phyloP scores from a whole-genome alignment of 192 early-diverging fungal genomes.

The Backusella australiensis region DNA sequence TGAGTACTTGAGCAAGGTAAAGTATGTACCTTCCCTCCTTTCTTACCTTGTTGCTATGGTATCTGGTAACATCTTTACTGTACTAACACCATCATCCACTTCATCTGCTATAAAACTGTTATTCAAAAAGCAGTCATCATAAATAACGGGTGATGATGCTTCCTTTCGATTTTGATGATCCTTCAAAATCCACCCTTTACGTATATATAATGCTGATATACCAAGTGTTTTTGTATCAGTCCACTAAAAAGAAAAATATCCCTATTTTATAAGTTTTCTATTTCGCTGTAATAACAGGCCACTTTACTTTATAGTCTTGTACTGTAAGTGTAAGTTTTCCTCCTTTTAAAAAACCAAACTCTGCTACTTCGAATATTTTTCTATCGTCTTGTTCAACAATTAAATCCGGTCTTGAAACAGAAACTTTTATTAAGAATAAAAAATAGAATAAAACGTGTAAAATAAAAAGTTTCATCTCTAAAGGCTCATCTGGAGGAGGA shows the following conservation, averaged over 20 bases:
- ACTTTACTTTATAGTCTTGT: slow-evolving; percentile 31
- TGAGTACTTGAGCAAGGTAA: too few species aligned
- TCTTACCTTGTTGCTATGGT: not conserved
- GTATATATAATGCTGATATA: slow-evolving; percentile 31
- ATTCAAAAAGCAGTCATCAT: slow-evolving; percentile 42
- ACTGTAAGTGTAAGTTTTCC: slow-evolving; percentile 39
- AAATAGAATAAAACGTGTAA: slow-evolving; percentile 4
- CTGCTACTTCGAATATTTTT: slow-evolving; percentile 25
- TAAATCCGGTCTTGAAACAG: not conserved
- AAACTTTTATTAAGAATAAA: not conserved
- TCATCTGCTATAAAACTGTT: slow-evolving; percentile 40
- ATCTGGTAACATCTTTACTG: slow-evolving; percentile 22
- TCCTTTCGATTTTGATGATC: slow-evolving; percentile 17
- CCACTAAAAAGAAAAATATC: slow-evolving; percentile 17
- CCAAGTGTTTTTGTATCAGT: slow-evolving; percentile 17
- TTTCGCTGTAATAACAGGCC: not conserved
- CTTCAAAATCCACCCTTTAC: slow-evolving; percentile 21
- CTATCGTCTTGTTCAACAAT: slow-evolving; percentile 6
- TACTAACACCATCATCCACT: slow-evolving; percentile 31
- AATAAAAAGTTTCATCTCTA: not conserved
- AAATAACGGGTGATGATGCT: not conserved
- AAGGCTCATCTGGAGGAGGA: not conserved
- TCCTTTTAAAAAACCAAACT: slow-evolving; percentile 50
- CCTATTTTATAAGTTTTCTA: not conserved
- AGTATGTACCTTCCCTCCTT: not conserved